phyloP scores from a whole-genome alignment of 148 eudicot species.

The Cornus kousa region DNA sequence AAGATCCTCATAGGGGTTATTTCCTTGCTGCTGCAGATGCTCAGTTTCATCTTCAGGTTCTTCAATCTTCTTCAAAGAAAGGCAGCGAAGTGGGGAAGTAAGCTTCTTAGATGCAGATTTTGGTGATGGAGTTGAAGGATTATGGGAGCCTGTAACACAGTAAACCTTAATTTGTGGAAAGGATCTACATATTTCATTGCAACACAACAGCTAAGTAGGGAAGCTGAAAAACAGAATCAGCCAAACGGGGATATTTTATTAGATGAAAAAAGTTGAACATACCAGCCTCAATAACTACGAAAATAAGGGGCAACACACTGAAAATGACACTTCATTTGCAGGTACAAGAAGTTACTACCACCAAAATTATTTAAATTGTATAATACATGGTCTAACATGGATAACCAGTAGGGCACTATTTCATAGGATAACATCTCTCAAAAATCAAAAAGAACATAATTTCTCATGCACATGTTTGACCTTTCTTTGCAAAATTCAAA shows the following conservation, averaged over 20 bases:
- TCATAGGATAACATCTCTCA: not conserved
- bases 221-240: not conserved
- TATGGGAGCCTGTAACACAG: conserved; percentile 45
- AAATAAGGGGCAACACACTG: not conserved
- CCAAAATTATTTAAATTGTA: not conserved
- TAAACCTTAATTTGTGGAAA: not conserved
- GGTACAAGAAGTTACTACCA: not conserved
- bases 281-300: conserved; percentile 2
- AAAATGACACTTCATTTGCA: not conserved
- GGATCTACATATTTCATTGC: not conserved
- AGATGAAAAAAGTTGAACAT: conserved; percentile 6
- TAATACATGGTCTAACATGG: not conserved
- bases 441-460: not conserved
- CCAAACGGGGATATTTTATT: not conserved
- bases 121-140: conserved; percentile 63
- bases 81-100: conserved; percentile 77
- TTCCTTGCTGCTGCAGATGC: conserved; percentile 62
- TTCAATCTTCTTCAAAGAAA: conserved; percentile 74
- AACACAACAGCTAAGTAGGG: not conserved
- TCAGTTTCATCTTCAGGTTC: conserved; percentile 67
- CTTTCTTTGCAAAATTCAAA: not conserved
- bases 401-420: not conserved
- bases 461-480: not conserved
- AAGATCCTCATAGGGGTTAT: conserved; percentile 60
- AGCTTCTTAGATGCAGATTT: conserved; percentile 75